Conservation (phyloP, 768 basidiomycete genomes). For the Leccinum pellstonianum region DNA sequence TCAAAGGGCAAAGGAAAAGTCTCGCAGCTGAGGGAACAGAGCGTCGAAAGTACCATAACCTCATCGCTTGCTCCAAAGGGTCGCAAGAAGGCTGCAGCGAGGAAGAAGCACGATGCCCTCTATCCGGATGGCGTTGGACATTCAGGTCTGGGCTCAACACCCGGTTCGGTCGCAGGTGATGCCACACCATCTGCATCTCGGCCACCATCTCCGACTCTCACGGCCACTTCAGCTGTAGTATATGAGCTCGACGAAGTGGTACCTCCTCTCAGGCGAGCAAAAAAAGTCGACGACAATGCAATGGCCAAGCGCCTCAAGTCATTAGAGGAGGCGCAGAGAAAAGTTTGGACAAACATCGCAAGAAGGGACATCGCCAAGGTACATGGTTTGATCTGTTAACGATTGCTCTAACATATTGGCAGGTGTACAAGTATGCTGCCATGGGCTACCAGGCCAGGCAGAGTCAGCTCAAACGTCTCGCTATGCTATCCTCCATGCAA, state of each 20-base stretch:
- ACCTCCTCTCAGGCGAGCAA: constrained; percentile 72
- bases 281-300: constrained; percentile 68
- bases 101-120: constrained; percentile 56
- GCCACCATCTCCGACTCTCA: constrained; percentile 63
- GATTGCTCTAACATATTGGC: constrained; percentile 8
- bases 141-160: constrained; percentile 49
- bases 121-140: constrained; percentile 51
- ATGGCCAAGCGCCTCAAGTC: constrained; percentile 75
- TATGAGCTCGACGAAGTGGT: constrained; percentile 71
- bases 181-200: constrained; percentile 67
- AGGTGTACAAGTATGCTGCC: constrained; percentile 82
- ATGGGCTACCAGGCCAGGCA: constrained; percentile 65
- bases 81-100: constrained; percentile 55
- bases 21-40: constrained; percentile 48
- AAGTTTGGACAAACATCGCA: constrained; percentile 90
- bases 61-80: constrained; percentile 45
- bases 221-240: constrained; percentile 55
- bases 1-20: constrained; percentile 56
- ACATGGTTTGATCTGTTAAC: neutral
- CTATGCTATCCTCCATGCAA: constrained; percentile 71
- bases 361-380: constrained; percentile 83
- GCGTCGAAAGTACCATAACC: constrained; percentile 50
- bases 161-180: constrained; percentile 59
- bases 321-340: constrained; percentile 80
- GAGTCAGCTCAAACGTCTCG: constrained; percentile 72